Evolutionary conservation across 148 eudicot species (phyloP).

Genomic region (Nyssa sinensis): DNA sequence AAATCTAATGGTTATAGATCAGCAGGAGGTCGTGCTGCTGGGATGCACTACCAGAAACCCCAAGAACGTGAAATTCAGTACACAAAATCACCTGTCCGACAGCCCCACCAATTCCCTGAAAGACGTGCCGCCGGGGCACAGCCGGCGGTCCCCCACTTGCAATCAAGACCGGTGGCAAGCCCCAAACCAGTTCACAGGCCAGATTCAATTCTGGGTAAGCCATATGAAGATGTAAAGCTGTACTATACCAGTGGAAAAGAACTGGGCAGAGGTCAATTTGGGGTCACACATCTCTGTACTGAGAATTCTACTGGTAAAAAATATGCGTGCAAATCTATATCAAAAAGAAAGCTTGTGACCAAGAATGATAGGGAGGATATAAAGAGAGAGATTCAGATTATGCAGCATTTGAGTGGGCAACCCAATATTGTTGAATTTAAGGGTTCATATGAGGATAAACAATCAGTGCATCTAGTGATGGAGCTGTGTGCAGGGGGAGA

Average conservation of each 20-base stretch:
- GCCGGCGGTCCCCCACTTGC: slow-evolving; percentile 6
- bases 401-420: slow-evolving; percentile 92
- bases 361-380: slow-evolving; percentile 75
- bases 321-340: slow-evolving; percentile 76
- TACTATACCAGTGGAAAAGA: slow-evolving; percentile 62
- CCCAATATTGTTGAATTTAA: slow-evolving; percentile 77
- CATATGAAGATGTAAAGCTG: slow-evolving; percentile 63
- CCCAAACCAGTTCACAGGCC: slow-evolving; percentile 31
- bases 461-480: slow-evolving; percentile 75
- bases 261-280: slow-evolving; percentile 85
- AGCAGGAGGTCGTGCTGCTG: slow-evolving; percentile 23
- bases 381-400: slow-evolving; percentile 77
- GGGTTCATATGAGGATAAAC: slow-evolving; percentile 80
- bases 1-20: slow-evolving; percentile 27
- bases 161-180: slow-evolving; percentile 25
- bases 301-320: slow-evolving; percentile 42
- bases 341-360: slow-evolving; percentile 69
- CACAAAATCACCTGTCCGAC: slow-evolving; percentile 34
- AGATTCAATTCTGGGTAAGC: slow-evolving; percentile 71
- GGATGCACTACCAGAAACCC: slow-evolving; percentile 17
- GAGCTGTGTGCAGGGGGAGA: slow-evolving; percentile 88
- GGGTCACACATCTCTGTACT: slow-evolving; percentile 58
- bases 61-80: slow-evolving; percentile 22
- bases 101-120: neutral
- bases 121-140: slow-evolving; percentile 5